Conservation (phyloP, 179 eudicot species). For the Spergularia azorica region DNA sequence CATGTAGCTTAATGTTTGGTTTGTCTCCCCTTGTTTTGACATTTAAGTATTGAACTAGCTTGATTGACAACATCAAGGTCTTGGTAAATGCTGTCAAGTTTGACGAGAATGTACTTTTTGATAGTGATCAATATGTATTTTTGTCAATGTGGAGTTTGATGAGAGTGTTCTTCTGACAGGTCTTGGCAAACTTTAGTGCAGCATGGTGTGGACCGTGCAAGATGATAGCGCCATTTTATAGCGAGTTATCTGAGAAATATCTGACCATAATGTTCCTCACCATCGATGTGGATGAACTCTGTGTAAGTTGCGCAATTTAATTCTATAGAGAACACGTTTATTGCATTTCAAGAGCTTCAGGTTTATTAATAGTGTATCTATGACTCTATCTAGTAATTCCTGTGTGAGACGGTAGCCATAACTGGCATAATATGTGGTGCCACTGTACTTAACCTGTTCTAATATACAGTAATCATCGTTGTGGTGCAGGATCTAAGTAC, state of each 20-base stretch:
- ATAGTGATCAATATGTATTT: background rate
- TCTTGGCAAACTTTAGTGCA: constrained; percentile 92
- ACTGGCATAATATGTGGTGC: too few relatives aligned
- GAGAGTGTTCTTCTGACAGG: constrained; percentile 45
- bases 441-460: background rate
- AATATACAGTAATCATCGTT: background rate
- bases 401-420: too few relatives aligned
- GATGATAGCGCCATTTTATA: constrained; percentile 73
- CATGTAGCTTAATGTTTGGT: background rate
- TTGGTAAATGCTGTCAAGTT: background rate
- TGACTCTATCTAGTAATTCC: too few relatives aligned
- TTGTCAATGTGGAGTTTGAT: constrained; percentile 13
- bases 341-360: background rate
- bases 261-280: constrained; percentile 76
- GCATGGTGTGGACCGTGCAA: constrained; percentile 98
- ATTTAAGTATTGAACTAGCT: background rate
- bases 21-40: background rate
- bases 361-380: too few relatives aligned
- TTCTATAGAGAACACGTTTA: background rate
- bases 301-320: constrained; percentile 53
- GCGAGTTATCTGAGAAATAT: constrained; percentile 78
- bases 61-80: background rate
- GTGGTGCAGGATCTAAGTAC: constrained; percentile 84
- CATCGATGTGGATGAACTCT: constrained; percentile 85
- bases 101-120: background rate